Evolutionary conservation across 805 yeast genomes (phyloP), one percentile per base, ranked within the genome.

Genomic region (Kodamaea neixiangensis): DNA sequence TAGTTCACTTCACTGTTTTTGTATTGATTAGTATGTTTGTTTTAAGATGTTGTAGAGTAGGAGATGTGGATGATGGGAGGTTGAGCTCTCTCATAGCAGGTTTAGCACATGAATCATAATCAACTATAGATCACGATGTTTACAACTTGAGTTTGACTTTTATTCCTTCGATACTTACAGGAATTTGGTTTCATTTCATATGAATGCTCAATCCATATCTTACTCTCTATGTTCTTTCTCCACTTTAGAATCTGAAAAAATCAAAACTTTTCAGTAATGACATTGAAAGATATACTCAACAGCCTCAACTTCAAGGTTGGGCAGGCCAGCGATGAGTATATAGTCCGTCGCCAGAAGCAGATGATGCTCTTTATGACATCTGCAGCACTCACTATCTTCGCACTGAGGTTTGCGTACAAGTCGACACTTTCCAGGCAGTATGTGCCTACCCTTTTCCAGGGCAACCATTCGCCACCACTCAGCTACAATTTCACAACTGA

Each of bases 381-480:
- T 13, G 87, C 96, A 0, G 79, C 86, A 1, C 73, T 83, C 20
- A 85, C 96, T 0, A 77, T 91, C 41, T 68, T 84, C 48, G 84
- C 90, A 10, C 82, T 94, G 9, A 75, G 93, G 57, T 65, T 87
- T 44, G 92, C 96, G 14, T 84, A 84, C 65, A 78, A 87, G 61
- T 87, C 94, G 15, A 85, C 93, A 3, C 73, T 82, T 35, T 71
- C 85, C 19, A 77, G 97, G 58, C 84, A 86, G 67, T 90, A 81
- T 67, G 72, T 82, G 5, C 97, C 97, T 6, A 78, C 78, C 40
- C 75, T 84, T 59, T 92, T 88, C 68, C 91, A 89, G 59, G 89
- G 92, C 10, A 91, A 91, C 67, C 93, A 90, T 60, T 79, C 82
- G 51, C 96, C 96, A 1, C 97, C 97, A 4, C 76, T 83, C n/a